Evolutionary conservation across 768 basidiomycete species (phyloP).

Genomic region (Dendrothele bispora): DNA sequence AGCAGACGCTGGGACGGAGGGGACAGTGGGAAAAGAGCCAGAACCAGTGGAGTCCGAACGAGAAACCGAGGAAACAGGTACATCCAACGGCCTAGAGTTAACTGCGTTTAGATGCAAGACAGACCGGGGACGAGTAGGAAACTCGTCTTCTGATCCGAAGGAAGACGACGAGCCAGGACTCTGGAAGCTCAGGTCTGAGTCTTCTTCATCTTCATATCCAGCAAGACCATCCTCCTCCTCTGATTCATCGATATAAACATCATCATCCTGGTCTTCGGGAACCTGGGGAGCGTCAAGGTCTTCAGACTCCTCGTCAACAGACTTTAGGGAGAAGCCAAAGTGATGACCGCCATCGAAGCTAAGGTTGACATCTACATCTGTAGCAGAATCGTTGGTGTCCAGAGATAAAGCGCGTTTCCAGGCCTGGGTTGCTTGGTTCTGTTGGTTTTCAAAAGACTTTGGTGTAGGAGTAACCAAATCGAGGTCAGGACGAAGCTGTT

Average conservation of each 20-base stretch:
- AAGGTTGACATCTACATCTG: conserved; percentile 63
- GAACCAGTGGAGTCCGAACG: conserved; percentile 22
- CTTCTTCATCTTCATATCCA: conserved; percentile 72
- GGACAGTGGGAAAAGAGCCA: conserved; percentile 9
- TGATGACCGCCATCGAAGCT: conserved; percentile 42
- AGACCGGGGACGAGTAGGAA: conserved; percentile 26
- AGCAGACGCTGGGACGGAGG: conserved; percentile 13
- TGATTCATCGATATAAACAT: conserved; percentile 40
- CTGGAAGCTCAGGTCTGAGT: conserved; percentile 49
- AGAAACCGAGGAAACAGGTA: conserved; percentile 20
- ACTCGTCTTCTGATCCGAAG: conserved; percentile 47
- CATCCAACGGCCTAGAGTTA: conserved; percentile 24
- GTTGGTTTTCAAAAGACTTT: conserved; percentile 32
- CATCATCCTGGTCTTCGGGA: conserved; percentile 41
- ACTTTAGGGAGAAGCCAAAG: conserved; percentile 49
- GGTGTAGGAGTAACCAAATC: conserved; percentile 50
- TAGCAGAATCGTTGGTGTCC: conserved; percentile 64
- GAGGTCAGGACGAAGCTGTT: too few relatives aligned
- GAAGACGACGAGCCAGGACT: conserved; percentile 49
- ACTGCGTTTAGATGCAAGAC: conserved; percentile 25
- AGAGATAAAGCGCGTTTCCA: conserved; percentile 54
- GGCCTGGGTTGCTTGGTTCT: conserved; percentile 16
- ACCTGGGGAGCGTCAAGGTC: conserved; percentile 18
- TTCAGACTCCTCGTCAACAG: conserved; percentile 57
- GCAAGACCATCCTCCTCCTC: conserved; percentile 59